Evolutionary conservation across 129 eudicot genomes (phyloP).

Genomic region (Oenanthe sinensis): DNA sequence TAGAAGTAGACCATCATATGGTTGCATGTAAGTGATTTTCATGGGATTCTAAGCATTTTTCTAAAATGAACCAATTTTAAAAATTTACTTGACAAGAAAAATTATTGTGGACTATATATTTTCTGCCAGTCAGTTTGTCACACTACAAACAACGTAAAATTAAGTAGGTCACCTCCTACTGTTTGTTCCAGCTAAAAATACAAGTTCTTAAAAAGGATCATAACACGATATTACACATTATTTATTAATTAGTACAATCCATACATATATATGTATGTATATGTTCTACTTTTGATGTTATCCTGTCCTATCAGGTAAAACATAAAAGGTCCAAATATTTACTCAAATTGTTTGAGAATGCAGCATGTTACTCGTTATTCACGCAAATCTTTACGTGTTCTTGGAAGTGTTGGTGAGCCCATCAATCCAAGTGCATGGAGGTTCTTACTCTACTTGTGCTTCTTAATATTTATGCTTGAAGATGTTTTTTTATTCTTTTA

Average conservation of each 20-base stretch:
- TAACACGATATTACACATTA: not conserved
- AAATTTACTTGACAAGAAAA: too few relatives aligned
- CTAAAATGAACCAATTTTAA: not conserved
- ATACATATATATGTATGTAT: not conserved
- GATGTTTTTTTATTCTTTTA: not conserved
- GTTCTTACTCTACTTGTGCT: slow-evolving; percentile 22
- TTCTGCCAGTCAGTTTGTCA: not conserved
- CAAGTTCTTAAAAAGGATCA: too few relatives aligned
- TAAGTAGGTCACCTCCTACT: not conserved
- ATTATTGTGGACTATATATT: not conserved
- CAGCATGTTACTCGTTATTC: slow-evolving; percentile 89
- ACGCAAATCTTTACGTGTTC: slow-evolving; percentile 93
- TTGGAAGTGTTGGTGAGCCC: slow-evolving; percentile 99
- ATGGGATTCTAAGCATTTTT: not conserved
- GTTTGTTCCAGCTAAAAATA: not conserved
- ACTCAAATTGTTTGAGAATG: slow-evolving; percentile 9
- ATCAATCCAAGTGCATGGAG: slow-evolving; percentile 99
- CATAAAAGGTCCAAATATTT: not conserved
- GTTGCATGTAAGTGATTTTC: not conserved
- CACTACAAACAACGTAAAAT: not conserved
- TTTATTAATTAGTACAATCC: not conserved
- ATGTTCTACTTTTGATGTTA: not conserved
- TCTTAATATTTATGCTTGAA: not conserved
- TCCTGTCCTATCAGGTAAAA: not conserved
- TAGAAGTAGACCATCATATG: not conserved